phyloP scores from a whole-genome alignment of 2,329 filamentous ascomycete species.

The Pseudogymnoascus destructans region DNA sequence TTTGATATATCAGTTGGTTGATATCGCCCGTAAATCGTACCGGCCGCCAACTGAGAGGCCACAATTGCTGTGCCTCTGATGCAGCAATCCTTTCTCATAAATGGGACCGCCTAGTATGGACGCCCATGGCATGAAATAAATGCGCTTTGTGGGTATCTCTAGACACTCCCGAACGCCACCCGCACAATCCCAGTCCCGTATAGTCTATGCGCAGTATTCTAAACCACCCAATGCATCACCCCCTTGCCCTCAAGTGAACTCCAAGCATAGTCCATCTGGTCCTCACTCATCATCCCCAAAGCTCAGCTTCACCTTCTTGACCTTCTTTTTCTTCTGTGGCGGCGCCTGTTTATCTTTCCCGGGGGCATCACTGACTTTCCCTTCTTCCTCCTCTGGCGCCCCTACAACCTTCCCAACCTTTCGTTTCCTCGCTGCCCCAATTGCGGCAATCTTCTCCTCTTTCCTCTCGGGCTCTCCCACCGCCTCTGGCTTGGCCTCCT shows the following conservation, averaged over 20 bases:
- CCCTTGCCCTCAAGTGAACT: neutral
- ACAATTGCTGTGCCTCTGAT: neutral
- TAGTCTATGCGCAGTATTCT: neutral
- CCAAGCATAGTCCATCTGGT: neutral
- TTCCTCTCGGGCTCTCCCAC: too few relatives aligned
- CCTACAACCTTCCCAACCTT: too few relatives aligned
- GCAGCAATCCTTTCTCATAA: neutral
- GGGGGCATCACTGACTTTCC: too few relatives aligned
- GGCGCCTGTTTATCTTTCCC: too few relatives aligned
- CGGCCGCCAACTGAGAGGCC: too few relatives aligned
- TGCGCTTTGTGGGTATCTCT: neutral
- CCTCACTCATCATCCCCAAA: conserved; percentile 45
- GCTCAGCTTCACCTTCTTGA: conserved; percentile 54
- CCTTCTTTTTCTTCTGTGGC: too few relatives aligned
- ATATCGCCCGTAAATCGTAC: too few relatives aligned
- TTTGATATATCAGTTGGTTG: too few relatives aligned
- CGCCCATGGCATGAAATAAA: neutral
- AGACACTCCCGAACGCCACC: neutral
- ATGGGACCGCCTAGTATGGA: neutral
- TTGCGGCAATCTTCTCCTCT: too few relatives aligned
- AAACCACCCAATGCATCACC: neutral
- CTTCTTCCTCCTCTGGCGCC: too few relatives aligned
- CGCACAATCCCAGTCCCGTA: neutral
- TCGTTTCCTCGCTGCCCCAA: too few relatives aligned
- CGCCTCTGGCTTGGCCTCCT: too few relatives aligned